Base-by-base conservation (phyloP, 176 grass and related monocot genomes). In the Oryza meyeriana region DNA sequence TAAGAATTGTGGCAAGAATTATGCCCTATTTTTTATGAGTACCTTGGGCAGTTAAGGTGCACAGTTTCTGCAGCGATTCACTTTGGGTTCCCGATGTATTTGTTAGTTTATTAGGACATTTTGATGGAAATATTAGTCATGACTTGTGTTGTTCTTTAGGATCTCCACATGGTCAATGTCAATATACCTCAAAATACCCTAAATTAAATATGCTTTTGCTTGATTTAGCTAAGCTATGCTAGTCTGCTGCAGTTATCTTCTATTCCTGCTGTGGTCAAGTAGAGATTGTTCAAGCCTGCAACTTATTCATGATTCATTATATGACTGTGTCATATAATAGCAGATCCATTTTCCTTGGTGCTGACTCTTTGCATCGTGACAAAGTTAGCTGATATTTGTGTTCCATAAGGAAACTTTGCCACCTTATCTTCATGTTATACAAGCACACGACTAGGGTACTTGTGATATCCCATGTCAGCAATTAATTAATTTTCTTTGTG, bases 301-400 rank as follows among this genome's bases (percentile, higher is more conserved):
- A 58, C 72, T 76, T 58, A 16, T 31, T 84, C 41, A 61, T 61
- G 13, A 18, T 38, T 69, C 31, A 58, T 12, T 69, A 45, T 69
- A 28, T 18, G 22, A 16, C 26, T 63, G 6, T 8, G 25, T 27
- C 45, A 29, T 2, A 18, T 66, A 38, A 66, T 68, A 68, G 75
- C 1, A 76, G 38, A 74, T 74, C 61, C 34, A 25, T 20, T 35
- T 38, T 31, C 30, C 47, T 83, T 74, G 69, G 39, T 64, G 55
- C 55, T 73, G 22, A 17, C 20, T 71, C n/a, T 77, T 82, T 36
- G 16, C 66, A 31, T 25, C 25, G 69, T 76, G 22, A 76, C 44
- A 66, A 30, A 48, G 61, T 41, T n/a, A 73, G 24, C 52, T 86
- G 59, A 32, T 62, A 61, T 83, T 74, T 28, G 79, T 47, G 38